Evolutionary conservation across 2,329 filamentous ascomycete genomes (phyloP).

Genomic region (Pseudogymnoascus sp.): DNA sequence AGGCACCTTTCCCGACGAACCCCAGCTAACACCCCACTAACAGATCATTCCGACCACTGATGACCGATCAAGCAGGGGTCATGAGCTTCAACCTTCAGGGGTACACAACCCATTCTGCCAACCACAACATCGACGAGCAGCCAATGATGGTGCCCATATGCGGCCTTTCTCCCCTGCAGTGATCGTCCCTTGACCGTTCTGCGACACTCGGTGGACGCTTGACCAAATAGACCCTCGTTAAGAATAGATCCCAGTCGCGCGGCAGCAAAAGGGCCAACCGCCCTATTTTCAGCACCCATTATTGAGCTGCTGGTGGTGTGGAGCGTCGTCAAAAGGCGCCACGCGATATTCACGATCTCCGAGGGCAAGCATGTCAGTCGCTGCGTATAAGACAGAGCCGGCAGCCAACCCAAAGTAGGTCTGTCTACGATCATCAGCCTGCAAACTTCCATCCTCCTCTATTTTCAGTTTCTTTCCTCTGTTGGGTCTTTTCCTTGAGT

Average conservation of each 20-base stretch:
- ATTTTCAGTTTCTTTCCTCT: neutral
- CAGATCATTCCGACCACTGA: neutral
- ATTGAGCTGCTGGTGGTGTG: neutral
- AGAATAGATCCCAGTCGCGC: conserved; percentile 6
- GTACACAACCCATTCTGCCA: neutral
- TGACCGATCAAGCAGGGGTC: neutral
- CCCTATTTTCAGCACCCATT: conserved; percentile 4
- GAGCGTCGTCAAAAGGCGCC: conserved; percentile 5
- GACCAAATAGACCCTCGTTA: conserved; percentile 6
- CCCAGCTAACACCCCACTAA: conserved; percentile 3
- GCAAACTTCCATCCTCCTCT: neutral
- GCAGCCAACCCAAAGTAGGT: neutral
- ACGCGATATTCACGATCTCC: conserved; percentile 7
- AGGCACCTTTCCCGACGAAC: neutral
- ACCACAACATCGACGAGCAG: neutral
- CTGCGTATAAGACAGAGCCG: conserved; percentile 6
- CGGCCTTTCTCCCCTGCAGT: neutral
- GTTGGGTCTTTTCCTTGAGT: conserved; percentile 8
- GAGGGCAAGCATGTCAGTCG: neutral
- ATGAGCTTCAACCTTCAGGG: conserved; percentile 3
- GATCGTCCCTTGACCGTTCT: conserved; percentile 5
- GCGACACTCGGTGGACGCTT: conserved; percentile 3
- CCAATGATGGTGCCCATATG: neutral
- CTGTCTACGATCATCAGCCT: conserved; percentile 7
- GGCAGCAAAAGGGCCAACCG: conserved; percentile 5